Base-by-base conservation (phyloP, 2,329 filamentous ascomycete species). In the Fusarium begoniae region DNA sequence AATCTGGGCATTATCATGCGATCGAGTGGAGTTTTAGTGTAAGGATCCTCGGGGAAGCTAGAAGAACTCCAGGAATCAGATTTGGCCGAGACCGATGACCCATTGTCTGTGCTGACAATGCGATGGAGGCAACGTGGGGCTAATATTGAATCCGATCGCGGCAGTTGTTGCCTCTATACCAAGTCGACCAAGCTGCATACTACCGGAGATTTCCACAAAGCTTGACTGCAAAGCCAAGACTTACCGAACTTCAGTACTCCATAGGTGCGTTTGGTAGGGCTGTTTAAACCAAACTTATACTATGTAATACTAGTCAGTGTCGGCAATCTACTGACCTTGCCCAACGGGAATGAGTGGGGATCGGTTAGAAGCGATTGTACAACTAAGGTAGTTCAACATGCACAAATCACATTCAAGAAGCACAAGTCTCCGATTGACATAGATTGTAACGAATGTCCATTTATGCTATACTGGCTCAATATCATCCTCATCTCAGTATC, bases 1-100 rank as follows among this genome's bases (percentile, higher is more conserved):
- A 38, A 53, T 69, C 5, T 53, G 35, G 66, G 57, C 66, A 17
- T 14, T 61, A 6, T 37, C 24, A 24, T 28, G 48, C 43, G 30
- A 30, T 30, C 2, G 13, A 45, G 67, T 48, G 66, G 59, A 37
- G 45, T 13, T 37, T 2, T 0, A 26, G 3, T 0, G 18, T 37
- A 30, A 35, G 65, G 40, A 1, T 28, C 8, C 13, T n/a, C 70
- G 70, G 70, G 70, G 70, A 7, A n/a, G 17, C 43, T 74, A 59
- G 54, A 61, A 11, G 28, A 45, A 67, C 65, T 73, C 70, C 70
- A 53, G 50, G 37, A 12, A 18, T 6, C 17, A 28, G 11, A 24
- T 14, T 26, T 43, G 26, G 56, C 48, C 56, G 44, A 61, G 55
- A 51, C 45, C 26, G 0, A 24, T 6, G 22, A 26, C 32, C 37